Evolutionary conservation across 139 green algal genomes (phyloP).

Genomic region (Chlorella sp.): DNA sequence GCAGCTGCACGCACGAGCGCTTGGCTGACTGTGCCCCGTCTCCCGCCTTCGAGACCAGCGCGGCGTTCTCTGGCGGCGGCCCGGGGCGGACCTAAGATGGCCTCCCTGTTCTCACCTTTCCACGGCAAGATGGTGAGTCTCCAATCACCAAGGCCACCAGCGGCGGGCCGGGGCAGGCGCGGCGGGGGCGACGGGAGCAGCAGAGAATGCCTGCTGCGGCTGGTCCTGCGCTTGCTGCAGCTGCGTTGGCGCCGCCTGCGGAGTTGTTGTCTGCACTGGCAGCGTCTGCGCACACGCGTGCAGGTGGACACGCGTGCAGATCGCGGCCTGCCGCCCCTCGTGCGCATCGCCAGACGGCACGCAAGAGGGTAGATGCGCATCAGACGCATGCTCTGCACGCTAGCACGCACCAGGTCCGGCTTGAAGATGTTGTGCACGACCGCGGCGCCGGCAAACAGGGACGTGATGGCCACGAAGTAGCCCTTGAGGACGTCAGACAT

Average conservation of each 20-base stretch:
- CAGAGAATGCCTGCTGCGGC: too few relatives aligned
- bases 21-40: neutral
- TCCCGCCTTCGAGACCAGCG: neutral
- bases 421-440: conserved; percentile 78
- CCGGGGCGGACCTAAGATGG: neutral
- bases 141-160: too few relatives aligned
- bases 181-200: too few relatives aligned
- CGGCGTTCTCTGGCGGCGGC: neutral
- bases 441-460: conserved; percentile 68
- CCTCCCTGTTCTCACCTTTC: too few relatives aligned
- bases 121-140: too few relatives aligned
- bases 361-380: neutral
- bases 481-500: neutral
- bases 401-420: conserved; percentile 64
- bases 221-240: too few relatives aligned
- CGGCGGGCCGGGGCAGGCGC: too few relatives aligned
- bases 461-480: conserved; percentile 41
- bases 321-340: neutral
- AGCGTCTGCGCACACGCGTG: neutral
- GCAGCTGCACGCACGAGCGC: neutral
- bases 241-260: neutral
- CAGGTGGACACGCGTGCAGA: neutral
- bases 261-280: neutral
- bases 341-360: neutral
- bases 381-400: neutral